Percentiles rank a stretch among this genome's conserved stretches.
Conservation (phyloP, 2,329 filamentous ascomycete species). For the Clonostachys solani region DNA sequence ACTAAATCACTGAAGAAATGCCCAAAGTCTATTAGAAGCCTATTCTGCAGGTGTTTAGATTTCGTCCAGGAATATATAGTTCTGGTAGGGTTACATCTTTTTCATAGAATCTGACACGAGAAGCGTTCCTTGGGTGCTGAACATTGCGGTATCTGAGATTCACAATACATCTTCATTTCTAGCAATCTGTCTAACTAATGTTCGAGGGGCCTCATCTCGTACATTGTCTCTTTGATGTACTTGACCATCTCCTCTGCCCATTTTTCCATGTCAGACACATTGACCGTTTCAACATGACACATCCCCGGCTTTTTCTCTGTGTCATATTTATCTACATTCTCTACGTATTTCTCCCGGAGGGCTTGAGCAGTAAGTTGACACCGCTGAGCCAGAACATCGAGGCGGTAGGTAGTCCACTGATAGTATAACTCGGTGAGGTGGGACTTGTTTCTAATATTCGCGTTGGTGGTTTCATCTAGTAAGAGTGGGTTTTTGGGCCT, state of each 20-base stretch:
- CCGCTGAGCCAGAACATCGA: slow-evolving; percentile 14
- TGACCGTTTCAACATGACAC: slow-evolving; percentile 18
- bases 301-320: slow-evolving; percentile 12
- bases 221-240: slow-evolving; percentile 18
- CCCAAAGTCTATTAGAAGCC: no score
- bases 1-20: no score
- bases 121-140: no score
- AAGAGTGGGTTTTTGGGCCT: slow-evolving; percentile 30
- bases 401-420: slow-evolving; percentile 18
- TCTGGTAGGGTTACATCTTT: no score
- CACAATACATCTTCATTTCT: not conserved
- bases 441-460: slow-evolving; percentile 15
- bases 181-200: not conserved
- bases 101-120: no score
- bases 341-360: slow-evolving; percentile 11
- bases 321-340: slow-evolving; percentile 12
- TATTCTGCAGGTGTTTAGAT: not conserved
- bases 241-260: slow-evolving; percentile 19
- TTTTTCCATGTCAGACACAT: slow-evolving; percentile 11
- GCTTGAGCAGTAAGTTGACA: slow-evolving; percentile 10
- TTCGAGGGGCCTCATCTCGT: slow-evolving; percentile 19
- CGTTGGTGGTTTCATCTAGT: slow-evolving; percentile 29
- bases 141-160: not conserved
- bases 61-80: not conserved
- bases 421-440: slow-evolving; percentile 18